Percentiles rank a stretch among this genome's conserved stretches.
phyloP scores from a whole-genome alignment of 2,329 filamentous ascomycete species.

The Ophidiomyces ophidiicola region DNA sequence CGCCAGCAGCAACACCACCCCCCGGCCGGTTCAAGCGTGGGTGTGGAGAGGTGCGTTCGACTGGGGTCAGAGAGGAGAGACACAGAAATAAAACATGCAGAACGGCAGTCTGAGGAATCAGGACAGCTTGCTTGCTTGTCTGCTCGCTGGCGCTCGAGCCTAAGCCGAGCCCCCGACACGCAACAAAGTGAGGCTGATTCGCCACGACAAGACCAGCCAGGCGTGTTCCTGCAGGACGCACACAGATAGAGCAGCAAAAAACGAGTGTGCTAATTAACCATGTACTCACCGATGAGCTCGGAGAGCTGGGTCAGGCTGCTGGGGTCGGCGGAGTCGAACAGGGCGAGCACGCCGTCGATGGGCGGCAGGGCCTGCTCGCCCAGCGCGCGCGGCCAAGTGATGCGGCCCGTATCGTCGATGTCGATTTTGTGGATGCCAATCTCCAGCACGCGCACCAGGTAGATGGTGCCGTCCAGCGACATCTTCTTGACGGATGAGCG shows the following conservation, averaged over 20 bases:
- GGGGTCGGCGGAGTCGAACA: conserved; percentile 77
- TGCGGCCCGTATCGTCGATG: conserved; percentile 36
- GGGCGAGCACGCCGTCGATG: conserved; percentile 69
- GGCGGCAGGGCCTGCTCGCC: conserved; percentile 58
- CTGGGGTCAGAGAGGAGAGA: too few relatives aligned
- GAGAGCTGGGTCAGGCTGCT: conserved; percentile 63
- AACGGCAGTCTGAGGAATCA: too few relatives aligned
- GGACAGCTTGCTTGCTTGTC: too few relatives aligned
- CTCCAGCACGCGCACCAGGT: conserved; percentile 47
- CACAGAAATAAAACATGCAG: too few relatives aligned
- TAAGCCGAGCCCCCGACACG: too few relatives aligned
- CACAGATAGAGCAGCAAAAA: conserved; percentile 14
- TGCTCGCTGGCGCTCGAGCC: too few relatives aligned
- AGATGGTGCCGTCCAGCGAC: conserved; percentile 43
- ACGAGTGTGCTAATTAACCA: conserved; percentile 10
- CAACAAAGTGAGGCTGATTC: too few relatives aligned
- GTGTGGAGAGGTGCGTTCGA: too few relatives aligned
- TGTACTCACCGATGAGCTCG: conserved; percentile 61
- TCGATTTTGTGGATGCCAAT: conserved; percentile 42
- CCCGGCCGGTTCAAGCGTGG: too few relatives aligned
- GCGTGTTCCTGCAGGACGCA: too few relatives aligned
- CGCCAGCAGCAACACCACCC: too few relatives aligned
- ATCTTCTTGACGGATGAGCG: conserved; percentile 41
- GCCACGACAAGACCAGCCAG: too few relatives aligned
- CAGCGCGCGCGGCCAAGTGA: conserved; percentile 41